phyloP scores from a whole-genome alignment of 495 filamentous ascomycete genomes.

The Clohesyomyces aquaticus region DNA sequence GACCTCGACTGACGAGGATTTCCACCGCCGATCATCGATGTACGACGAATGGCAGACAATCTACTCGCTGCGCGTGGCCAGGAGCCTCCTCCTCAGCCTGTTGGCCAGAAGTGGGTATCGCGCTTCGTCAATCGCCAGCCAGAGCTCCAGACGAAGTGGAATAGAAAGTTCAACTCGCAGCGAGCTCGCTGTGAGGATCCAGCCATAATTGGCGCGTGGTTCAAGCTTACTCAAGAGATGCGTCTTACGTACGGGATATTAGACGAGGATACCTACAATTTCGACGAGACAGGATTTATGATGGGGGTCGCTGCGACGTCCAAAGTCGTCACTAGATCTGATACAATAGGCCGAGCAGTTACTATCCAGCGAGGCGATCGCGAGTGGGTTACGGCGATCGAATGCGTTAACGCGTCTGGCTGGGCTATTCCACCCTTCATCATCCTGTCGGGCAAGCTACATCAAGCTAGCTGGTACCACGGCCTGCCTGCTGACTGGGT shows the following conservation, averaged over 20 bases:
- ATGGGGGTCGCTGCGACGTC: conserved; percentile 40
- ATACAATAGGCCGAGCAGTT: conserved; percentile 32
- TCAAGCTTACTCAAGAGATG: too few relatives aligned
- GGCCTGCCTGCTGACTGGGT: conserved; percentile 12
- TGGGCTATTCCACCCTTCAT: conserved; percentile 27
- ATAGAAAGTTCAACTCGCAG: too few relatives aligned
- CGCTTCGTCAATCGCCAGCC: too few relatives aligned
- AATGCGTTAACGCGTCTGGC: conserved; percentile 38
- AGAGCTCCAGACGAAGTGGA: too few relatives aligned
- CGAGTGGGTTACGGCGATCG: conserved; percentile 49
- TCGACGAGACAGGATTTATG: conserved; percentile 51
- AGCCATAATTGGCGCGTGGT: too few relatives aligned
- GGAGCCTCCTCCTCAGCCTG: too few relatives aligned
- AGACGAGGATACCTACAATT: conserved; percentile 52
- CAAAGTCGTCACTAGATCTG: conserved; percentile 26
- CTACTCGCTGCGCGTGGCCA: too few relatives aligned
- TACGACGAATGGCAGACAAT: too few relatives aligned
- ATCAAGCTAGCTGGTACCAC: conserved; percentile 22
- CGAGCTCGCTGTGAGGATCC: too few relatives aligned
- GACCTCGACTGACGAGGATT: too few relatives aligned
- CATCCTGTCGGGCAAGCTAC: conserved; percentile 19
- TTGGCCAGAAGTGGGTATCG: too few relatives aligned
- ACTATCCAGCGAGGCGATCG: conserved; percentile 48
- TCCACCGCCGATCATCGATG: too few relatives aligned
- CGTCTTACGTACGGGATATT: conserved; percentile 49